phyloP scores from a whole-genome alignment of 2,329 filamentous ascomycete genomes.

The Tricladium varicosporioides region DNA sequence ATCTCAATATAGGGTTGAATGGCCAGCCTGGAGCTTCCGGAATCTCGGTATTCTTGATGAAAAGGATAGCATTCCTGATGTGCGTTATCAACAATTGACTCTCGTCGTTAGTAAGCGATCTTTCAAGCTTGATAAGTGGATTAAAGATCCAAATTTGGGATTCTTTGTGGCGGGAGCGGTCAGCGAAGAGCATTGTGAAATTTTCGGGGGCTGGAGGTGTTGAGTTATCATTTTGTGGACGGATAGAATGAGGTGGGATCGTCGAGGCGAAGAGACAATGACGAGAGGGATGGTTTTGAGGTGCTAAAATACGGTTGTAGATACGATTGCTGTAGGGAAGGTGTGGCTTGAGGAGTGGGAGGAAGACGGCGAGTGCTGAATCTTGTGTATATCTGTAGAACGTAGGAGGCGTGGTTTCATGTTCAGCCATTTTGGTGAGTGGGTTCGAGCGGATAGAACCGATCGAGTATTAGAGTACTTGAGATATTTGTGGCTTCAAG shows the following conservation, averaged over 20 bases:
- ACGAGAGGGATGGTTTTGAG: not conserved
- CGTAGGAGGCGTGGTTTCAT: not conserved
- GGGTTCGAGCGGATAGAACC: no score
- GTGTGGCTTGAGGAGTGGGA: not conserved
- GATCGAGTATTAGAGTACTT: no score
- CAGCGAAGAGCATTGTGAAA: constrained; percentile 32
- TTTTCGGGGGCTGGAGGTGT: not conserved
- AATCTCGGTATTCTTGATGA: constrained; percentile 22
- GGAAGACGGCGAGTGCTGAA: not conserved
- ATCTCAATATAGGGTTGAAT: constrained; percentile 25
- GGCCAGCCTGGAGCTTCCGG: constrained; percentile 32
- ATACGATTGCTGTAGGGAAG: not conserved
- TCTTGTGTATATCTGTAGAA: not conserved
- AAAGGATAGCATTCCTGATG: constrained; percentile 9
- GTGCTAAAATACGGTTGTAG: not conserved
- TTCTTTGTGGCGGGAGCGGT: constrained; percentile 30
- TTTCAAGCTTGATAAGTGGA: constrained; percentile 16
- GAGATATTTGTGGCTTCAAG: no score
- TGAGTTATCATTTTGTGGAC: not conserved
- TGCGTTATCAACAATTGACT: constrained; percentile 13
- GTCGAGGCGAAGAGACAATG: not conserved
- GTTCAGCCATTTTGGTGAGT: not conserved
- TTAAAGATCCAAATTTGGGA: constrained; percentile 34
- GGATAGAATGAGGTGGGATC: not conserved
- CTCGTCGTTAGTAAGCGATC: constrained; percentile 13